Percentiles rank a stretch among this genome's conserved stretches.
Conservation (phyloP, 306 rosid genomes). For the Benincasa hispida region DNA sequence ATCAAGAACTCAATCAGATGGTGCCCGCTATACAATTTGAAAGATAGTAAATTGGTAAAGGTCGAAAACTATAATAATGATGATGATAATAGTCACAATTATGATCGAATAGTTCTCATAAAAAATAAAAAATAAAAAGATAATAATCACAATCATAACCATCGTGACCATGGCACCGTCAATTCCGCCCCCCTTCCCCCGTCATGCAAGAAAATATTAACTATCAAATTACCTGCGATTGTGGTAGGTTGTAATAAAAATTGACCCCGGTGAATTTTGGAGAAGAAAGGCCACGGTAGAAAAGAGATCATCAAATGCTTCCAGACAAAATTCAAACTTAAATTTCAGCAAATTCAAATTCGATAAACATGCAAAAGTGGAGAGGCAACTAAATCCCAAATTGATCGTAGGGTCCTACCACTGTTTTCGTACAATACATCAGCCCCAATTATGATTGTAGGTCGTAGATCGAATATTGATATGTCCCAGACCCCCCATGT, state of each 20-base stretch:
- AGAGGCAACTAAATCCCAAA: neutral
- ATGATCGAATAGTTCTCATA: too few relatives aligned
- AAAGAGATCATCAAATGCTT: constrained; percentile 82
- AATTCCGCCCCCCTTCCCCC: neutral
- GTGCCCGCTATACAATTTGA: constrained; percentile 50
- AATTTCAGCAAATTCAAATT: constrained; percentile 15
- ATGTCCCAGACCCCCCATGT: constrained; percentile 91
- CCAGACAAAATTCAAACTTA: constrained; percentile 9
- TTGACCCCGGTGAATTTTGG: constrained; percentile 50
- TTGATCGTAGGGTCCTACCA: constrained; percentile 45
- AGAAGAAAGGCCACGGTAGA: constrained; percentile 67
- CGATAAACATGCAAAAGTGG: neutral
- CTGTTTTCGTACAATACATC: constrained; percentile 70
- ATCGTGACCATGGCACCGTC: neutral
- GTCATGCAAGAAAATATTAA: neutral
- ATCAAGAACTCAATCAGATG: constrained; percentile 65
- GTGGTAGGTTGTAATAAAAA: constrained; percentile 65
- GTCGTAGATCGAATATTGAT: constrained; percentile 46
- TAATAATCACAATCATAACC: neutral
- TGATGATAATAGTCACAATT: neutral
- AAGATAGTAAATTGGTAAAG: neutral
- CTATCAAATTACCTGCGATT: constrained; percentile 50
- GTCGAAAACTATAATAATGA: neutral
- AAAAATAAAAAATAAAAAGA: too few relatives aligned
- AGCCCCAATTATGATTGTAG: constrained; percentile 71